Evolutionary conservation across 768 basidiomycete genomes (phyloP), one percentile per base, ranked within the genome.

Genomic region (Mycena kentingensis): DNA sequence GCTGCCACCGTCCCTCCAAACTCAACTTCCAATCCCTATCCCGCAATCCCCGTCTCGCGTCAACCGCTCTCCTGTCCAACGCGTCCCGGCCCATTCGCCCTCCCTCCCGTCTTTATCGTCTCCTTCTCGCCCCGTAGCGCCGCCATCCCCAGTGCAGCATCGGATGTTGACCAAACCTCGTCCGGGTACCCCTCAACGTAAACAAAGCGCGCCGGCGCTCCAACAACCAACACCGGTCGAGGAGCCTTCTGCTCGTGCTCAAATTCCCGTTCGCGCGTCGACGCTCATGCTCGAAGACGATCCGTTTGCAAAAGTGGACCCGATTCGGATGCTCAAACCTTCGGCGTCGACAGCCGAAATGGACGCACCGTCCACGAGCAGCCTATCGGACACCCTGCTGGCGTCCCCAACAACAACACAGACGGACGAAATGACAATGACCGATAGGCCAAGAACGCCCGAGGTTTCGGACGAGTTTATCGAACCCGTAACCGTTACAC

Each of bases 241-340:
- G n/a, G n/a, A n/a, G n/a, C n/a, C n/a, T n/a, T n/a, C n/a, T n/a
- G n/a, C n/a, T 10, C 51, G 49, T n/a, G 68, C 69, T 21, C 63
- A 65, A 8, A 62, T 63, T n/a, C 58, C 62, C 3, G 65, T 67
- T 16, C 49, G 65, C 22, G 62, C 66, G 46, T 67, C 69, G 22
- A 74, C 73, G 7, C 63, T 79, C 5, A 70, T 74, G 24, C 64
- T 77, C 34, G 75, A 77, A 37, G 77, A 76, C 44, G 80, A 81
- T 62, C 78, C 84, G 3, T 85, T 85, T 65, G 83, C 83, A 10
- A 78, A 77, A 60, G 67, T 64, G 0, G 76, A 78, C 34, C 82
- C 80, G 16, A 82, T 85, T 7, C 77, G 63, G 60, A 63, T 85
- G 71, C 41, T 65, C 21, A 61, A 64, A 45, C 63, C 63, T 29